Evolutionary conservation across 305 asterid genomes (phyloP), one percentile per base, ranked within the genome.

Genomic region (Fraxinus velutina): DNA sequence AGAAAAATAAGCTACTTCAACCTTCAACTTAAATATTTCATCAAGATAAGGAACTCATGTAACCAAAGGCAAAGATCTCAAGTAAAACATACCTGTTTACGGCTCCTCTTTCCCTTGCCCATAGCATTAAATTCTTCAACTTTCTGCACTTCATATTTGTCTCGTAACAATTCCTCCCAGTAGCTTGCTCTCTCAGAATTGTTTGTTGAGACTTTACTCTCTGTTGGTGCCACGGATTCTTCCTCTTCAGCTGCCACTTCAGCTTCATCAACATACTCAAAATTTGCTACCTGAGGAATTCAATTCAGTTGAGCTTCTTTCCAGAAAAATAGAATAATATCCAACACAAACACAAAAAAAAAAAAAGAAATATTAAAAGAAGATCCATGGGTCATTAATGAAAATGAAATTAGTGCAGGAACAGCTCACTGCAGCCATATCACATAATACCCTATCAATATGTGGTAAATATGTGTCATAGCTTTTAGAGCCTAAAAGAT

Each of bases 71-170:
- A 82, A 44, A 44, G 52, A 73, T 68, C 52, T 33, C 27, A n/a
- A 75, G 55, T 80, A 57, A 50, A n/a, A 30, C 32, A 62, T 79
- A 94, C 98, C 97, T 96, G 97, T 85, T 92, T 96, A 81, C 99
- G 91, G 85, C 96, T 90, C 88, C 99, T 93, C 92, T 92, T 94
- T 75, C 99, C 97, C 92, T 96, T 96, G 73, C 98, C 99, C 99
- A 96, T 87, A 55, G 97, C 81, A 87, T 89, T 96, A 74, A 92
- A 88, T 83, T 96, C 99, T 88, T 94, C 99, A 70, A 89, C 85
- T 87, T 94, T 91, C 76, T 94, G 94, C 76, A 92, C 96, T 85
- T 94, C 98, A 75, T 88, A 94, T 89, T 83, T 94, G 85, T 96
- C 99, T 80, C 92, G 88, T 84, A 96, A 85, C 78, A 96, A 88